Base-by-base conservation (phyloP, 2,329 filamentous ascomycete species). In the Lasiodiplodia gonubiensis region DNA sequence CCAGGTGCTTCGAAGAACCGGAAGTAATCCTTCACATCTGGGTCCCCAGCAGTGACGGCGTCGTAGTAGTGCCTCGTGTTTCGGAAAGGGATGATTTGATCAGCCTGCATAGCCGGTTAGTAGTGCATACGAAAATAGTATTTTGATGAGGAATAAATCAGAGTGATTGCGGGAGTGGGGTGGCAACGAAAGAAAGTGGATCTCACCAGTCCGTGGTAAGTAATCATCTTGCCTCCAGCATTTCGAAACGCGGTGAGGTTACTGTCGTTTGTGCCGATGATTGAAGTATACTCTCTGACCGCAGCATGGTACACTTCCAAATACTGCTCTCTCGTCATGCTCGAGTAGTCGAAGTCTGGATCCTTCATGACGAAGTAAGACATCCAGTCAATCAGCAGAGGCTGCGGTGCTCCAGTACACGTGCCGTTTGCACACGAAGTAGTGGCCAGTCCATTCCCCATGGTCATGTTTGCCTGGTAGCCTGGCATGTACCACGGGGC, bases 151-250 rank as follows among this genome's bases (percentile, higher is more conserved):
- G 8, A 2, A 30, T 30, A 2, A n/a, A 30, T 30, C 30, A 30
- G 30, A 10, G 30, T 30, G 30, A 30, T 8, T 8, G 7, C 2
- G 7, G 1, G 30, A 8, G 7, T 10, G 7, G n/a, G 30, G 30
- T 33, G 1, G 30, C 30, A 2, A 33, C 1, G 30, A 10, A 10
- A 33, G 2, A 3, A 16, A 39, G 12, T 39, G 35, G 10, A 11
- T 2, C 35, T 39, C 14, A 39, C 35, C 6, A 53, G 7, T 7
- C 81, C 81, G 61, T 83, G 80, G 76, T 77, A 83, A 1, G 75
- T 78, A 14, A 84, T 74, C 70, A 84, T 75, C 68, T 83, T 84
- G 2, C 76, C 80, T 0, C 79, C 80, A 1, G 70, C 67, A 0
- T 70, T 57, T 23, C 73, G 73, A 70, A 83, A 83, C 0, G 53